Base-by-base conservation (phyloP, 352 stramenopile genomes). In the Globisporangium lucens region DNA sequence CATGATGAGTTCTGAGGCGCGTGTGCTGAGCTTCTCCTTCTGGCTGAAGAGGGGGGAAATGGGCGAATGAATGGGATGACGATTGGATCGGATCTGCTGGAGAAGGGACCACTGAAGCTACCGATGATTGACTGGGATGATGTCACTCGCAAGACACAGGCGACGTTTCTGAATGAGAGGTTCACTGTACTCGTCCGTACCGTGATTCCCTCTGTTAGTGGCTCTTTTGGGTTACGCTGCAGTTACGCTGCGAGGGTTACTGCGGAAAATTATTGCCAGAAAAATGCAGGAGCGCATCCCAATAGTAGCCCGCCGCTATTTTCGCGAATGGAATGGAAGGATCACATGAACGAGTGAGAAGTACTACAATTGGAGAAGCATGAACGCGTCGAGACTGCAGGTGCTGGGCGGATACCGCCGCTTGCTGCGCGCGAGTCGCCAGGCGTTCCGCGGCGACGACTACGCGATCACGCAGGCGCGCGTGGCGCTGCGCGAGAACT, bases 321-420 rank as follows among this genome's bases (percentile, higher is more conserved):
- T 41, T 41, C 22, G 30, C 8, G 56, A 61, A 61, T 46, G 30
- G 56, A 61, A 49, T 61, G 56, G 56, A 61, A 59, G 53, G 53
- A 59, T 59, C 53, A 43, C 15, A 15, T 22, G 30, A 38, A 22
- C 53, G 7, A 59, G 13, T 4, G 30, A 33, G 30, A 33, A 33
- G 30, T 33, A 5, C 12, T 24, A 58, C 12, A 8, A 59, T 22
- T 59, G 6, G 17, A 36, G 15, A 59, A 59, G 3, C 12, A 91
- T 88, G 80, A 89, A 71, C n/a, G 62, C 77, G 13, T 68, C 64
- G 8, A 79, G 86, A 8, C 30, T 73, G 49, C 84, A 88, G 59
- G 85, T 94, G 57, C 73, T 95, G 10, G 72, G 86, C 38, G 88
- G 88, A 30, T 95, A 95, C 73, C 80, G 82, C 35, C 84, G 88